Conservation (phyloP, 2,329 filamentous ascomycete species). For the Curvularia hawaiiensis region DNA sequence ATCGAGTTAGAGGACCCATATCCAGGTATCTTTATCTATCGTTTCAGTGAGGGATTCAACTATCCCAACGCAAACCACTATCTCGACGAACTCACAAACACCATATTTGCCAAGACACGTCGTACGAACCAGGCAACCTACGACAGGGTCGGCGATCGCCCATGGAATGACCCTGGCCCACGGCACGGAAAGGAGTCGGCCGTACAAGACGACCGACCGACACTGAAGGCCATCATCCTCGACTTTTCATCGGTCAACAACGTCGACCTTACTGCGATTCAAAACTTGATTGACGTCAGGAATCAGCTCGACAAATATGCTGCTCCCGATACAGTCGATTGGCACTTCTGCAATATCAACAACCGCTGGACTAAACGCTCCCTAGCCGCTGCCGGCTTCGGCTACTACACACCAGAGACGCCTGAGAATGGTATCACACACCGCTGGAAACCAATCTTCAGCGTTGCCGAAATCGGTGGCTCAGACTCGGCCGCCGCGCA, state of each 20-base stretch:
- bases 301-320: conserved; percentile 94
- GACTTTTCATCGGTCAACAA: conserved; percentile 96
- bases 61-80: conserved; percentile 94
- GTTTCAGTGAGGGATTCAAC: conserved; percentile 94
- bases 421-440: conserved; percentile 60
- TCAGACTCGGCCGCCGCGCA: conserved; percentile 71
- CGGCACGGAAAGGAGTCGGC: conserved; percentile 57
- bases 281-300: conserved; percentile 91
- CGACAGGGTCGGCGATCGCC: conserved; percentile 66
- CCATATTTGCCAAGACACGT: conserved; percentile 65
- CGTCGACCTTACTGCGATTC: conserved; percentile 89
- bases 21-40: conserved; percentile 94
- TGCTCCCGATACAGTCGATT: conserved; percentile 82
- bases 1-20: conserved; percentile 80
- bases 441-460: conserved; percentile 93
- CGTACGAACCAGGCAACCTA: conserved; percentile 75
- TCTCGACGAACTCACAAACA: conserved; percentile 67
- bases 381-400: conserved; percentile 88
- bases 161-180: conserved; percentile 94
- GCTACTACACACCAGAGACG: conserved; percentile 67
- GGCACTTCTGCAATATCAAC: conserved; percentile 92
- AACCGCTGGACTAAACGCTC: conserved; percentile 96
- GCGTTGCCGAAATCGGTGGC: conserved; percentile 86
- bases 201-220: conserved; percentile 62
- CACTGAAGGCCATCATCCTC: conserved; percentile 84